Evolutionary conservation across 371 early-diverging fungal genomes (phyloP).

Genomic region (Nematocida displodere): DNA sequence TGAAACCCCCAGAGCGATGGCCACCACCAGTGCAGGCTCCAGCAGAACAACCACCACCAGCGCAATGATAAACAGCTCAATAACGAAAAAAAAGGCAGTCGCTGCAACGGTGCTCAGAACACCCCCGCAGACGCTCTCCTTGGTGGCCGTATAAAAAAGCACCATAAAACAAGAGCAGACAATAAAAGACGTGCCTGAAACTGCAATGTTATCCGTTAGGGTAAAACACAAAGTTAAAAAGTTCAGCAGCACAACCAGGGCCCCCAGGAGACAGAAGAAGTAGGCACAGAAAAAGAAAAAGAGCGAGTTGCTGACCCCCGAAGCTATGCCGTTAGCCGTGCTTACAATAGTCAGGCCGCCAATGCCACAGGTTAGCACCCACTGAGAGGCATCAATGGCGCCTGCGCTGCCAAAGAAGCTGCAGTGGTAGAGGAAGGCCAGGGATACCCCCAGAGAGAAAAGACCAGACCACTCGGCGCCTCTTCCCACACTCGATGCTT

Average conservation of each 20-base stretch:
- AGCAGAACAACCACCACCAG: background rate
- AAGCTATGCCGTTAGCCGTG: too few species aligned
- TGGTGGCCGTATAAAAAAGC: conserved; percentile 10
- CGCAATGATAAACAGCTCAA: conserved; percentile 4
- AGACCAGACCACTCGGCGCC: background rate
- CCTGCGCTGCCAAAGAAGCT: background rate
- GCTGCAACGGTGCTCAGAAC: background rate
- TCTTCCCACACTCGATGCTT: background rate
- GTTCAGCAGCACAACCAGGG: background rate
- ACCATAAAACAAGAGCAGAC: conserved; percentile 31
- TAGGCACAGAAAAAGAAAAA: conserved; percentile 26
- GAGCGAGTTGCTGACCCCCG: background rate
- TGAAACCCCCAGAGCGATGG: too few species aligned
- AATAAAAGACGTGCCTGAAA: conserved; percentile 16
- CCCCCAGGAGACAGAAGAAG: conserved; percentile 10
- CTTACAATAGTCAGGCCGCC: background rate
- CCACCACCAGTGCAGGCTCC: too few species aligned
- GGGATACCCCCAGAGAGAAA: background rate
- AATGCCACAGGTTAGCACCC: background rate
- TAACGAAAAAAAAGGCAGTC: background rate
- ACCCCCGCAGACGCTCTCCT: background rate
- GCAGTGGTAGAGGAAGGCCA: background rate
- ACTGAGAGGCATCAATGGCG: background rate
- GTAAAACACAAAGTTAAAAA: conserved; percentile 1
- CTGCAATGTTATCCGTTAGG: conserved; percentile 37